phyloP scores from a whole-genome alignment of 2,329 filamentous ascomycete genomes.

The Waltergamsia citrina region DNA sequence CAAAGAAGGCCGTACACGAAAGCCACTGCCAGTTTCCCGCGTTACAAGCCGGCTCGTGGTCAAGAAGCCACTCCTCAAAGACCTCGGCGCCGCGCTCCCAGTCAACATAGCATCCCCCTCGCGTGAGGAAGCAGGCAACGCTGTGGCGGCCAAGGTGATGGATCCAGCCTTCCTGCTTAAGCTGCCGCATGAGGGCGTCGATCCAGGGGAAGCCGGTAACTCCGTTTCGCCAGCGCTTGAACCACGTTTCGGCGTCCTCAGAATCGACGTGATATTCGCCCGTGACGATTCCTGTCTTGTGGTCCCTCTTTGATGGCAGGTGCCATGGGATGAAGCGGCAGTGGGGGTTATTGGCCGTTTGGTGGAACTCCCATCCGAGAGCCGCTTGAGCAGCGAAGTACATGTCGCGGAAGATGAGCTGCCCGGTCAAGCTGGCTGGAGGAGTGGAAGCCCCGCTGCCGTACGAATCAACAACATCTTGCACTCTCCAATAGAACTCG shows the following conservation, averaged over 20 bases:
- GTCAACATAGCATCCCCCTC: conserved; percentile 68
- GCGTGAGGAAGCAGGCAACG: conserved; percentile 74
- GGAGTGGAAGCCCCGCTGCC: conserved; percentile 47
- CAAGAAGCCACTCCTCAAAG: conserved; percentile 67
- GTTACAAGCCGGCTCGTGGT: conserved; percentile 68
- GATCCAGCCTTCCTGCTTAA: conserved; percentile 66
- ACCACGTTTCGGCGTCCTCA: conserved; percentile 52
- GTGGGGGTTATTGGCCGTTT: conserved; percentile 55
- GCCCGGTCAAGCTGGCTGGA: conserved; percentile 62
- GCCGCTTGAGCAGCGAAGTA: conserved; percentile 70
- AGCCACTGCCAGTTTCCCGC: conserved; percentile 74
- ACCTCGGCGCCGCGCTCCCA: conserved; percentile 75
- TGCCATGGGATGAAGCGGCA: conserved; percentile 76
- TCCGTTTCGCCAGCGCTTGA: conserved; percentile 59
- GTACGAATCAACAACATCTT: conserved; percentile 50
- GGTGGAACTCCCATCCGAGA: conserved; percentile 52
- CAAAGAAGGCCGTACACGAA: conserved; percentile 65
- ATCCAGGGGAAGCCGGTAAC: conserved; percentile 73
- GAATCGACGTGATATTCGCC: conserved; percentile 57
- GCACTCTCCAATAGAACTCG: conserved; percentile 63
- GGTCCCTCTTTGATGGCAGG: conserved; percentile 49
- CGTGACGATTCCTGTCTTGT: conserved; percentile 35
- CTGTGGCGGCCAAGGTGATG: conserved; percentile 70
- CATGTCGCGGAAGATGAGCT: conserved; percentile 73
- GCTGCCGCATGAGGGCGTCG: conserved; percentile 70